phyloP scores from a whole-genome alignment of 345 rosid genomes.

The Brassica juncea region DNA sequence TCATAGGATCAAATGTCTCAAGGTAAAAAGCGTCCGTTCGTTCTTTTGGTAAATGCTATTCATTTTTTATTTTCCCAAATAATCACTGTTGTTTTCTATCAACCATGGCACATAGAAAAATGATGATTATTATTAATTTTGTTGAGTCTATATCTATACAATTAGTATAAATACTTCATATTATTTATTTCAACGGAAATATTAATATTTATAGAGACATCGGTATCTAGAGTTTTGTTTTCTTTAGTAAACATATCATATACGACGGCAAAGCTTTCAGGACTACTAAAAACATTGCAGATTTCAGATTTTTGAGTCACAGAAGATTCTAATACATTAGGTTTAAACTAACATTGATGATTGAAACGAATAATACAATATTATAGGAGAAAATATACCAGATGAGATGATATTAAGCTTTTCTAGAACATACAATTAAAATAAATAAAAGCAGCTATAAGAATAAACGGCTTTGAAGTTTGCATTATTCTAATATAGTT shows the following conservation, averaged over 20 bases:
- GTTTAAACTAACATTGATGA: background rate
- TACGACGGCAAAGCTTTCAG: background rate
- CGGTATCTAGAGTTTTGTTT: background rate
- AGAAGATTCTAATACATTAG: background rate
- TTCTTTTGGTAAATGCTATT: background rate
- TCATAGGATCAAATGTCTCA: no score
- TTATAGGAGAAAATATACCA: background rate
- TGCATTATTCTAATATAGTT: constrained; percentile 15
- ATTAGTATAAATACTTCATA: no score
- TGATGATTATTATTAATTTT: background rate
- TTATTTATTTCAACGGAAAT: background rate
- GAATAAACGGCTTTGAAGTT: constrained; percentile 8
- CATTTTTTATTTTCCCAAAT: background rate
- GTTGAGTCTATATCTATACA: background rate
- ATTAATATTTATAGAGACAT: background rate
- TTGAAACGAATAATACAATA: background rate
- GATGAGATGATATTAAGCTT: background rate
- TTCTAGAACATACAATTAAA: constrained; percentile 7
- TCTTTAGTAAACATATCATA: background rate
- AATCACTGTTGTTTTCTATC: background rate
- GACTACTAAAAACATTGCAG: background rate
- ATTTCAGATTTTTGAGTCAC: background rate
- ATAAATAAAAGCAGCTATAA: background rate
- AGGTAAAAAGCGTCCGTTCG: background rate
- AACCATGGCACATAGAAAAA: background rate